phyloP scores from a whole-genome alignment of 2,329 filamentous ascomycete species.

The Aspergillus floridensis region DNA sequence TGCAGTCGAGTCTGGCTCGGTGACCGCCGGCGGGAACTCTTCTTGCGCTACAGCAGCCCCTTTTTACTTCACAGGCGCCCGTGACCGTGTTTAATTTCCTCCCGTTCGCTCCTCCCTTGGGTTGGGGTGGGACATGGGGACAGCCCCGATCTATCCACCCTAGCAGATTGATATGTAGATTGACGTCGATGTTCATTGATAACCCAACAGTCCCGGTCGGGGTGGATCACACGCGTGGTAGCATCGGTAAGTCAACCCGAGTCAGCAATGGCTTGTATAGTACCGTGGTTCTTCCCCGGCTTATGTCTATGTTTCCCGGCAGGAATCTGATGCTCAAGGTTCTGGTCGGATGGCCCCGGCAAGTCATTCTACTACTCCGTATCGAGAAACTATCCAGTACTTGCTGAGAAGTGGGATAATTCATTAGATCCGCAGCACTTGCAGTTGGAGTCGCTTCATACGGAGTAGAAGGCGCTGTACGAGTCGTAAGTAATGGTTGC shows the following conservation, averaged over 20 bases:
- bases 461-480: not conserved
- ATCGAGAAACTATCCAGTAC: not conserved
- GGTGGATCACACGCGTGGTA: slow-evolving; percentile 9
- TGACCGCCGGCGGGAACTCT: slow-evolving; percentile 4
- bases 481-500: not conserved
- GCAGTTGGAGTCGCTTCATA: not conserved
- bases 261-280: not conserved
- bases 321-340: not conserved
- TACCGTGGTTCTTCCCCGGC: not conserved
- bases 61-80: not conserved
- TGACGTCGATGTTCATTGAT: not conserved
- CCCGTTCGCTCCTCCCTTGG: not conserved
- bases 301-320: not conserved
- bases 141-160: slow-evolving; percentile 10
- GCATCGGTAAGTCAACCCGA: slow-evolving; percentile 4
- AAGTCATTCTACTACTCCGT: not conserved
- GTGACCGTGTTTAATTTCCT: not conserved
- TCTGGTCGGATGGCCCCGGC: not conserved
- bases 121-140: slow-evolving; percentile 11
- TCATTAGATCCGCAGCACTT: not conserved
- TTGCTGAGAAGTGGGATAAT: not conserved
- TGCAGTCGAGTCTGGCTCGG: slow-evolving; percentile 13
- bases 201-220: slow-evolving; percentile 1
- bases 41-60: slow-evolving; percentile 8
- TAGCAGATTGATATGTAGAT: slow-evolving; percentile 17